Percentiles rank a stretch among this genome's conserved stretches.
Conservation (phyloP, 768 basidiomycete genomes). For the Pleurotus citrinopileatus region DNA sequence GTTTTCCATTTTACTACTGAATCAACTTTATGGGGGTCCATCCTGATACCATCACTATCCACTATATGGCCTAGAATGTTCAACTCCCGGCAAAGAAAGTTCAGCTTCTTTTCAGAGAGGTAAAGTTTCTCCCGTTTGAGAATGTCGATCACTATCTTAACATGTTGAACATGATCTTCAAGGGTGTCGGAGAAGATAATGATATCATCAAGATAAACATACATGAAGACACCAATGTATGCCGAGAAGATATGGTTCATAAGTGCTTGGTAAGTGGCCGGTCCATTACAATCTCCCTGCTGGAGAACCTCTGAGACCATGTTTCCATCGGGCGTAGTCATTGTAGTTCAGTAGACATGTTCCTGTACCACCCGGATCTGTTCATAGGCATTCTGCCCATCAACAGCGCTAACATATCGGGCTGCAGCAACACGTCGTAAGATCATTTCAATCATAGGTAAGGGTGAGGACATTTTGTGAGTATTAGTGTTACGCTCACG, state of each 20-base stretch:
- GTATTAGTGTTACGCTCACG: conserved; percentile 22
- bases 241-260: conserved; percentile 36
- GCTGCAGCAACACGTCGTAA: conserved; percentile 12
- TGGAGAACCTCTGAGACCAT: conserved; percentile 35
- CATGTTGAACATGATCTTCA: conserved; percentile 31
- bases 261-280: conserved; percentile 37
- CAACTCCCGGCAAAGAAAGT: conserved; percentile 25
- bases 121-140: conserved; percentile 31
- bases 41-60: conserved; percentile 32
- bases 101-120: conserved; percentile 30
- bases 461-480: conserved; percentile 7
- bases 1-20: conserved; percentile 29
- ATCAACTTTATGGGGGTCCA: conserved; percentile 45
- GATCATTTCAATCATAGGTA: conserved; percentile 12
- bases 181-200: conserved; percentile 38
- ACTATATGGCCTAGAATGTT: conserved; percentile 32
- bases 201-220: conserved; percentile 31
- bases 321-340: conserved; percentile 37
- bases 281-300: conserved; percentile 21
- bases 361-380: conserved; percentile 20
- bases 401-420: conserved; percentile 18
- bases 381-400: conserved; percentile 28
- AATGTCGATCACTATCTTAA: conserved; percentile 28
- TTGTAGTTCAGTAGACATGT: conserved; percentile 20
- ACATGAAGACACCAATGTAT: conserved; percentile 32